These are phyloP conservation scores for Pisolithus thermaeus DNA, from an alignment of 1,284 basidiomycete genomes.

Conservation along the genomic window DNA sequence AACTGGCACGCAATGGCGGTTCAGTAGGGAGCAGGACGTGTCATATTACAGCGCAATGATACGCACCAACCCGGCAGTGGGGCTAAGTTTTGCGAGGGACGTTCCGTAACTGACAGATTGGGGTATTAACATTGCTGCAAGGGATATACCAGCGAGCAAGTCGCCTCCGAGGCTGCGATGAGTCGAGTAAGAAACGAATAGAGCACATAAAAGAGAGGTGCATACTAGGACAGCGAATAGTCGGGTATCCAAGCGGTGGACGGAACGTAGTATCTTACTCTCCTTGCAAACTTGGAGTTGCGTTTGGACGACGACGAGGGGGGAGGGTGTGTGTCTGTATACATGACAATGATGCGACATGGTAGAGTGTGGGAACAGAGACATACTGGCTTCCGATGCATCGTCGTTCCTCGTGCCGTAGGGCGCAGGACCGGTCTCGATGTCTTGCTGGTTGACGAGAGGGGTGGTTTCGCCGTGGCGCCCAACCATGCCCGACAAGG, in stretches of 20 bases:
- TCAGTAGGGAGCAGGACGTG: constrained; percentile 3
- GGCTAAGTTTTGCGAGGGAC: constrained; percentile 76
- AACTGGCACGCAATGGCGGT: constrained; percentile 40
- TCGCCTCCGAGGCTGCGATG: constrained; percentile 69
- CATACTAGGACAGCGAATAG: constrained; percentile 70
- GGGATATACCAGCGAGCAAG: constrained; percentile 77
- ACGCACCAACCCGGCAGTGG: constrained; percentile 79
- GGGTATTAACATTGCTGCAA: constrained; percentile 87
- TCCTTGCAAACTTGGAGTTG: constrained; percentile 27
- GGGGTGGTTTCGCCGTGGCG: constrained; percentile 19
- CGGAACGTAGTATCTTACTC: constrained; percentile 62
- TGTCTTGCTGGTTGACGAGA: constrained; percentile 20
- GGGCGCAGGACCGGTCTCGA: constrained; percentile 20
- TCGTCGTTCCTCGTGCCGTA: constrained; percentile 17
- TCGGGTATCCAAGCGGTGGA: constrained; percentile 78
- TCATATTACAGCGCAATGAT: constrained; percentile 5
- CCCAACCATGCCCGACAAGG: constrained; percentile 21
- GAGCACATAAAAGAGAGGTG: not conserved
- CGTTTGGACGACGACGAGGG: constrained; percentile 11
- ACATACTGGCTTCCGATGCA: constrained; percentile 18
- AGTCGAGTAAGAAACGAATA: constrained; percentile 8
- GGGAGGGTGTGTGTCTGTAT: constrained; percentile 9
- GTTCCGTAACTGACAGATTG: constrained; percentile 91
- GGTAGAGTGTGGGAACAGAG: not conserved
- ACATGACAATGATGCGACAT: not conserved